Conservation (phyloP, 225 moss, liverwort and hornwort genomes). For the Rhytidiadelphus loreus region DNA sequence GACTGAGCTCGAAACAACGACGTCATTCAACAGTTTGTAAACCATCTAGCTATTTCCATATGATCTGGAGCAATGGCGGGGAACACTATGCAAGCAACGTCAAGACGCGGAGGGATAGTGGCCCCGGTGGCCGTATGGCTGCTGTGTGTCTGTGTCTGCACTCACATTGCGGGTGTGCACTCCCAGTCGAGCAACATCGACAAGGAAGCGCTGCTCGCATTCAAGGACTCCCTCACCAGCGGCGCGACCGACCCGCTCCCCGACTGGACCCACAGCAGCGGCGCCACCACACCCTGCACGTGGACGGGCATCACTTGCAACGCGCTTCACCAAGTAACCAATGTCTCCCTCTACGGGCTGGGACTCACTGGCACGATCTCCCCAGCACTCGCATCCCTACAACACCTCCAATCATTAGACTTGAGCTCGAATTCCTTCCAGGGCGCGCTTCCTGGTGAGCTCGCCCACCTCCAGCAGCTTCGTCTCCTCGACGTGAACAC, state of each 20-base stretch:
- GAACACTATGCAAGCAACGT: not conserved
- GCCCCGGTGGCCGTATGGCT: not conserved
- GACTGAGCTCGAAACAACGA: not conserved
- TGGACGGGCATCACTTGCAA: conserved; percentile 68
- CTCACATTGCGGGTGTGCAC: not conserved
- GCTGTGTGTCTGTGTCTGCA: not conserved
- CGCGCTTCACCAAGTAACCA: conserved; percentile 24
- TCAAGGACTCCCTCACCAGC: conserved; percentile 12
- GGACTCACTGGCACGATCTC: conserved; percentile 40
- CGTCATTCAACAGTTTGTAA: not conserved
- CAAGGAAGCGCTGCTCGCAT: conserved; percentile 34
- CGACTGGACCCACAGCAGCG: conserved; percentile 28
- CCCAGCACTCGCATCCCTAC: conserved; percentile 31
- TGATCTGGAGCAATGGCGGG: conserved; percentile 8
- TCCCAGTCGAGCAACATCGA: conserved; percentile 5
- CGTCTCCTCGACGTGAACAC: conserved; percentile 49
- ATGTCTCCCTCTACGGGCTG: conserved; percentile 23
- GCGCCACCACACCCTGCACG: conserved; percentile 20
- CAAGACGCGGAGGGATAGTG: not conserved
- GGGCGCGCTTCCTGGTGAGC: conserved; percentile 39
- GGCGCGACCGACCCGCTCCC: not conserved
- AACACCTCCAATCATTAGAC: conserved; percentile 42
- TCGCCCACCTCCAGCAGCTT: conserved; percentile 39
- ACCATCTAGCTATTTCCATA: not conserved
- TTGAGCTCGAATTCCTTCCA: conserved; percentile 30